Evolutionary conservation across 345 rosid species (phyloP), one percentile per base, ranked within the genome.

Genomic region (Lepidium sativum): DNA sequence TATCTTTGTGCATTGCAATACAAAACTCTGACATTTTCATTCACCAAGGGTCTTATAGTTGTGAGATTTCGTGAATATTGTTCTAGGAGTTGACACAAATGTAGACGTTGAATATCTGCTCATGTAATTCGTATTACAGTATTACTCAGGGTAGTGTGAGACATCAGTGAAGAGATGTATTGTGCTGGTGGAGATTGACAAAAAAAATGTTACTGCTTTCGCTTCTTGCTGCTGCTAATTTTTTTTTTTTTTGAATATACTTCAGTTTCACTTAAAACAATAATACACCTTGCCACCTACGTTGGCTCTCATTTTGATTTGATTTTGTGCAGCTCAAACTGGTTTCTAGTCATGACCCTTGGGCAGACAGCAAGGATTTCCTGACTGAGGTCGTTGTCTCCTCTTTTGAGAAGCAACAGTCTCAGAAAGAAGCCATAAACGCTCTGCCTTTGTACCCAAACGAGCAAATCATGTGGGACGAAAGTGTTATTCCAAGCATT

Each of bases 401-500:
- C 60, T 88, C 84, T 72, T 94, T 94, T 70, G 96, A 83, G 78
- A 94, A 85, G 76, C 97, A 90, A 44, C 88, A 80, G 66, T 94
- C 99, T 56, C 99, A 94, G 72, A 94, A 87, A 71, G 99, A 94
- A 82, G 89, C 99, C 43, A 90, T 94, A 78, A 94, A 94, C 81
- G 96, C 99, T 29, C 95, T 94, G 51, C 99, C 99, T 3, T 84
- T 94, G 52, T 94, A 94, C 79, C 99, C 99, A 39, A 94, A 94
- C 66, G 99, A 94, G 85, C 99, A 86, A 76, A 86, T 94, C 62
- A 94, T 94, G 97, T 94, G 99, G 99, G 97, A 94, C 70, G 99
- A 94, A 77, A 94, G 99, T 49, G 79, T 94, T 75, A 96, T 94
- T 40, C 99, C 99, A 3, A 94, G 99, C 80, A 94, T 94, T 65